Conservation (phyloP, 108 stramenopile genomes). For the Nitzschia sp. region DNA sequence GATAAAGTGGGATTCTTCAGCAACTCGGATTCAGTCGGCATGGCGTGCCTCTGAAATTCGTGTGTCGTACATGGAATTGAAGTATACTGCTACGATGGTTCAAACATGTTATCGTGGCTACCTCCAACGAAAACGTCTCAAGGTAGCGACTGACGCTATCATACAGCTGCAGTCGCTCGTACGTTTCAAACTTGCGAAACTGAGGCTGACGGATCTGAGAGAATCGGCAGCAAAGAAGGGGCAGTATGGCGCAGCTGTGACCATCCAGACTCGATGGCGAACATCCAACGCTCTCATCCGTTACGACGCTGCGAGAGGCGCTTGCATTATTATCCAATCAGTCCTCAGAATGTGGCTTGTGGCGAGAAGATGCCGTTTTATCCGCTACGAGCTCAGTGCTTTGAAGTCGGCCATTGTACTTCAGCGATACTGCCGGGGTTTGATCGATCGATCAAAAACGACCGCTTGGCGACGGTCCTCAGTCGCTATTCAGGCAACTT, state of each 20-base stretch:
- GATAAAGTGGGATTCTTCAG: not conserved
- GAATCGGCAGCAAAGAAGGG: no score
- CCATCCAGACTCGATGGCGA: conserved; percentile 2
- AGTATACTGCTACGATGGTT: not conserved
- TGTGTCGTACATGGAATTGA: not conserved
- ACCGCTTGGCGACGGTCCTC: no score
- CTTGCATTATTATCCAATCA: not conserved
- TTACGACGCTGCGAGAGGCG: not conserved
- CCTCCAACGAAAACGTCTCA: not conserved
- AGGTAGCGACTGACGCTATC: not conserved
- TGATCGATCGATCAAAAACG: not conserved
- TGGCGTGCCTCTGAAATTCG: conserved; percentile 21
- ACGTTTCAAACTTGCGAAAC: not conserved
- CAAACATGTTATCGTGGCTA: conserved; percentile 2
- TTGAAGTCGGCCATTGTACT: not conserved
- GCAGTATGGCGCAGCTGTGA: not conserved
- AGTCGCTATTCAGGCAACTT: conserved; percentile 4
- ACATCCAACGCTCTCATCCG: not conserved
- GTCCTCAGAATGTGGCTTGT: conserved; percentile 5
- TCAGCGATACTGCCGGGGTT: not conserved
- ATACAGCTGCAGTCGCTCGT: not conserved
- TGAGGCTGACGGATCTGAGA: no score
- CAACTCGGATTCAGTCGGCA: conserved; percentile 6
- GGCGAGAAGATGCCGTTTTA: not conserved
- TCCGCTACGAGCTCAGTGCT: not conserved